phyloP scores from a whole-genome alignment of 345 rosid species.

The Camelina sativa region DNA sequence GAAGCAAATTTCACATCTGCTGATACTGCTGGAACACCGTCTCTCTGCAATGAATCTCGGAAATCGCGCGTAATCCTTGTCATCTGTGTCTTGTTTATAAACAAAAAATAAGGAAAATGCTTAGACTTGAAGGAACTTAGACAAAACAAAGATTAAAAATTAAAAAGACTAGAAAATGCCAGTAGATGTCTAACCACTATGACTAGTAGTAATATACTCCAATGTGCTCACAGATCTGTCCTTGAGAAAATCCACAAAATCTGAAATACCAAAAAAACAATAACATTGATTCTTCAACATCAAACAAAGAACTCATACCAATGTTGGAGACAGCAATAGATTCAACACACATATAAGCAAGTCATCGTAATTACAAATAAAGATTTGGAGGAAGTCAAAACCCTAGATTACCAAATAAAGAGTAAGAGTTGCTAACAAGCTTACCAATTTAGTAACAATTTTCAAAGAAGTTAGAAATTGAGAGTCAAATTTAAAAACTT shows the following conservation, averaged over 20 bases:
- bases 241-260: slow-evolving; percentile 16
- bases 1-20: slow-evolving; percentile 84
- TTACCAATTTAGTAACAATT: slow-evolving; percentile 23
- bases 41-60: slow-evolving; percentile 64
- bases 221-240: slow-evolving; percentile 30
- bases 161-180: slow-evolving; percentile 17
- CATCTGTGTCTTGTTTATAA: slow-evolving; percentile 51
- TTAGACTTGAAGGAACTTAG: slow-evolving; percentile 22
- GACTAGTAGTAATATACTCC: slow-evolving; percentile 4
- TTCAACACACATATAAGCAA: not conserved
- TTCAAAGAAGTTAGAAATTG: not conserved
- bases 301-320: slow-evolving; percentile 1
- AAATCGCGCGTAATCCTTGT: slow-evolving; percentile 76
- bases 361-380: not conserved
- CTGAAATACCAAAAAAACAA: not conserved
- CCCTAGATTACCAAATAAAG: slow-evolving; percentile 32
- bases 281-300: slow-evolving; percentile 9
- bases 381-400: slow-evolving; percentile 28
- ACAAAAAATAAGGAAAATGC: slow-evolving; percentile 3
- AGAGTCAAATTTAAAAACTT: not conserved
- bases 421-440: not conserved
- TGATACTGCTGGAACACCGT: slow-evolving; percentile 74
- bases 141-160: slow-evolving; percentile 20
- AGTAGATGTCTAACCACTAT: slow-evolving; percentile 32
- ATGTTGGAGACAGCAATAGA: slow-evolving; percentile 4